Conservation (phyloP, 2,329 filamentous ascomycete species). For the Talaromyces sp. region DNA sequence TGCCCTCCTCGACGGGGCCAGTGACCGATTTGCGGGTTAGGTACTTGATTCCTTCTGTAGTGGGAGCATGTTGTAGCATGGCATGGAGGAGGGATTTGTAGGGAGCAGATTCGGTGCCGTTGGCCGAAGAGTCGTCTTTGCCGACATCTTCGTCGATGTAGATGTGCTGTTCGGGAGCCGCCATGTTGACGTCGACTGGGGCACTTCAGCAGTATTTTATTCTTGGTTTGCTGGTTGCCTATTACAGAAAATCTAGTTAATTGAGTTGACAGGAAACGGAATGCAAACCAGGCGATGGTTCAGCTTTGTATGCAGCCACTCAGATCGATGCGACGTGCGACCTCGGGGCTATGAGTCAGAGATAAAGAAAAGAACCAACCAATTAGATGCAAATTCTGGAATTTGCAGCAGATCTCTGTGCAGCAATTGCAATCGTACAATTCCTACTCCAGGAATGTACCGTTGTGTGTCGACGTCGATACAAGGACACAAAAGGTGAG, state of each 20-base stretch:
- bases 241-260: neutral
- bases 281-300: neutral
- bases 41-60: conserved; percentile 55
- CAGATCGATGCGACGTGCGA: neutral
- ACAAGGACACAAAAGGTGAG: neutral
- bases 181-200: conserved; percentile 24
- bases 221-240: neutral
- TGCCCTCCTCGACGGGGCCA: conserved; percentile 56
- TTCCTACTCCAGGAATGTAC: neutral
- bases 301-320: neutral
- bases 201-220: neutral
- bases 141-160: conserved; percentile 80
- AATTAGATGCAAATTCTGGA: neutral
- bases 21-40: conserved; percentile 63
- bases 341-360: conserved; percentile 1
- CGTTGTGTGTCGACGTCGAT: neutral
- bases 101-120: conserved; percentile 66
- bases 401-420: neutral
- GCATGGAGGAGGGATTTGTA: conserved; percentile 78
- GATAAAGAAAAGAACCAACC: neutral
- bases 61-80: conserved; percentile 64
- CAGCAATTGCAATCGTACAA: neutral
- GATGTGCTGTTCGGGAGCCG: conserved; percentile 25
- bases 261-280: neutral
- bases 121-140: conserved; percentile 60